These are phyloP conservation scores for Candida xiaguanensis DNA, from an alignment of 805 yeast species.

Conservation along the genomic window DNA sequence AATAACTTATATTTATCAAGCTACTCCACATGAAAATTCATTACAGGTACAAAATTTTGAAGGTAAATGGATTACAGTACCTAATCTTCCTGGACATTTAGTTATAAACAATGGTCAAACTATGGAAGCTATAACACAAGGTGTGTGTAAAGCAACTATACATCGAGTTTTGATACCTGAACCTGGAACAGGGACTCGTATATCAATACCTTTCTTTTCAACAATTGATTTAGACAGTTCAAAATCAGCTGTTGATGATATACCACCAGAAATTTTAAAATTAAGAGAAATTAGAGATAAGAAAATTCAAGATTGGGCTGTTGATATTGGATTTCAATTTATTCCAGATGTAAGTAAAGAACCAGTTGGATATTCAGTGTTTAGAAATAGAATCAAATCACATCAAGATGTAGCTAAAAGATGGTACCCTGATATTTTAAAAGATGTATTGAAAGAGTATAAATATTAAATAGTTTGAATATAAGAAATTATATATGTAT, in stretches of 20 bases:
- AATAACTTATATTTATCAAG: constrained; percentile 58
- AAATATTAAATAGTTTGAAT: constrained; percentile 4
- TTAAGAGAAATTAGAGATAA: constrained; percentile 34
- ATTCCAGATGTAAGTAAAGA: constrained; percentile 30
- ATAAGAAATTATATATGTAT: too few relatives aligned
- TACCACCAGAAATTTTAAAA: constrained; percentile 26
- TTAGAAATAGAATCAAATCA: constrained; percentile 41
- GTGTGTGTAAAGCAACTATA: constrained; percentile 57
- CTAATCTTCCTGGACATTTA: constrained; percentile 44
- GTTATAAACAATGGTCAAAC: constrained; percentile 63
- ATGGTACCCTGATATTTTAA: constrained; percentile 40
- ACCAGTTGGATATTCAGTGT: constrained; percentile 47
- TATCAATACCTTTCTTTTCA: constrained; percentile 48
- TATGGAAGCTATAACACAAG: constrained; percentile 55
- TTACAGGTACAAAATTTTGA: constrained; percentile 53
- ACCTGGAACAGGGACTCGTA: constrained; percentile 35
- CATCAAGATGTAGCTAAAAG: constrained; percentile 42
- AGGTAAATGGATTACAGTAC: constrained; percentile 56
- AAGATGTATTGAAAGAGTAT: constrained; percentile 28
- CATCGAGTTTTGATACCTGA: constrained; percentile 50
- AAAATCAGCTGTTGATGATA: constrained; percentile 24
- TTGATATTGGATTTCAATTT: constrained; percentile 38
- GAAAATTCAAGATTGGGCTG: constrained; percentile 32
- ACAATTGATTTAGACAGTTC: constrained; percentile 39
- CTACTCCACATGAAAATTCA: constrained; percentile 44